Conservation (phyloP, 345 rosid genomes). For the Corymbia maculata region DNA sequence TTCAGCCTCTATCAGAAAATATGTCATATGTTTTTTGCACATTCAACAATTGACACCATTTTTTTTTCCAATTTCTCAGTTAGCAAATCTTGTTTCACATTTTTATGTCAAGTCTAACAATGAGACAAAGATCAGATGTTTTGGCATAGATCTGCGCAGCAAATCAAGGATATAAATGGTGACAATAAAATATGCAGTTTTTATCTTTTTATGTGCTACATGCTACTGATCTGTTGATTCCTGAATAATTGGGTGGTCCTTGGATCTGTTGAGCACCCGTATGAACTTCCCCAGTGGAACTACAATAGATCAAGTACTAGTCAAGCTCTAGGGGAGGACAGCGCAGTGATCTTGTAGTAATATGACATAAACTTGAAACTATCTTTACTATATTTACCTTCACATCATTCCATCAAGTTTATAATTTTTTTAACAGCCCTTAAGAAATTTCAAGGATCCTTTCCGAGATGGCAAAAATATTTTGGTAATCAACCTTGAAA, state of each 20-base stretch:
- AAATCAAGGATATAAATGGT: background rate
- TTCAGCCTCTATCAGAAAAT: background rate
- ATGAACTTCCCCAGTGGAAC: conserved; percentile 97
- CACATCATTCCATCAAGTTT: background rate
- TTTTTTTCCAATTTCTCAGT: background rate
- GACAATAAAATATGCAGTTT: background rate
- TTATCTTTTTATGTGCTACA: background rate
- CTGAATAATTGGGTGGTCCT: conserved; percentile 36
- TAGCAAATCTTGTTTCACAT: background rate
- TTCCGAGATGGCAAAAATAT: conserved; percentile 90
- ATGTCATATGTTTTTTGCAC: background rate
- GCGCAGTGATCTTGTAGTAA: conserved; percentile 96
- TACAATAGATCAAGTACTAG: conserved; percentile 94
- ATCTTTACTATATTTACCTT: background rate
- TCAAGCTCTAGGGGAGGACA: conserved; percentile 91
- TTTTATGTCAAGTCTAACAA: background rate
- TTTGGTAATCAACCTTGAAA: conserved; percentile 40
- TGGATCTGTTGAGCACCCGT: conserved; percentile 74
- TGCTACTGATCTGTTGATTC: background rate
- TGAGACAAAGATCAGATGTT: background rate
- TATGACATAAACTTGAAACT: background rate
- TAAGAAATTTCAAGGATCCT: conserved; percentile 89
- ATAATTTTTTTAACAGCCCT: conserved; percentile 38
- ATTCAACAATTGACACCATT: background rate
- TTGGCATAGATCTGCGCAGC: background rate